Evolutionary conservation across 2,329 filamentous ascomycete genomes (phyloP).

Genomic region (Sporothrix phasma): DNA sequence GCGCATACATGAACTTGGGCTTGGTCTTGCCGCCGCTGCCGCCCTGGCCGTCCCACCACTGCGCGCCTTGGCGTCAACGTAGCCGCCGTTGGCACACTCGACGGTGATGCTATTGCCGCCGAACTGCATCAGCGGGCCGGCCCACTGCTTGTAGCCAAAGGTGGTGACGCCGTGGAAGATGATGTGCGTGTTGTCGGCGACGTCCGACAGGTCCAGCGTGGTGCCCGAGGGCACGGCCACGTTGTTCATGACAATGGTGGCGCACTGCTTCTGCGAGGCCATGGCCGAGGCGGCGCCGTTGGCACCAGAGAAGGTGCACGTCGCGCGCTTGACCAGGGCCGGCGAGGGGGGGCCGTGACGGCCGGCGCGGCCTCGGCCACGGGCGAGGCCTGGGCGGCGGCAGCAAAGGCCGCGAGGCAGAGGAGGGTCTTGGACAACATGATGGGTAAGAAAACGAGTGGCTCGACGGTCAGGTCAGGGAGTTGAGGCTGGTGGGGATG

Average conservation of each 20-base stretch:
- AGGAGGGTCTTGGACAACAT: not conserved
- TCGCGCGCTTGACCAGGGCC: slow-evolving; percentile 6
- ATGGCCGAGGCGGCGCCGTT: slow-evolving; percentile 13
- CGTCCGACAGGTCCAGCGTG: slow-evolving; percentile 47
- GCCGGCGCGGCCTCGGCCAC: not conserved
- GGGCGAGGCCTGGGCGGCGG: not conserved
- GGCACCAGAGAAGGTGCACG: slow-evolving; percentile 17
- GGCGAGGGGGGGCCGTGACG: slow-evolving; percentile 3
- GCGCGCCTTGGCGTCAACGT: slow-evolving; percentile 12
- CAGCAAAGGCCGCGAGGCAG: not conserved
- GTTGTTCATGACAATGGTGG: slow-evolving; percentile 42
- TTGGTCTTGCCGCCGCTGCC: slow-evolving; percentile 51
- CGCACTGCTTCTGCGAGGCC: slow-evolving; percentile 32
- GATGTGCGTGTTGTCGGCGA: slow-evolving; percentile 40
- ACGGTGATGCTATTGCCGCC: slow-evolving; percentile 13
- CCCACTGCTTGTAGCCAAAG: slow-evolving; percentile 16
- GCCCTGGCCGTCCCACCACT: slow-evolving; percentile 49
- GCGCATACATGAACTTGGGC: slow-evolving; percentile 47
- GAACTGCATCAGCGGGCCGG: slow-evolving; percentile 15
- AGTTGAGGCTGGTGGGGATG: too few species aligned
- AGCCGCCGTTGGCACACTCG: slow-evolving; percentile 23
- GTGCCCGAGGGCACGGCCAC: slow-evolving; percentile 47
- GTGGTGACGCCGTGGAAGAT: slow-evolving; percentile 30
- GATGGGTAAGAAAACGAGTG: too few species aligned
- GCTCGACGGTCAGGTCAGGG: too few species aligned